Base-by-base conservation (phyloP, 2,329 filamentous ascomycete species). In the Penicillium sp. region DNA sequence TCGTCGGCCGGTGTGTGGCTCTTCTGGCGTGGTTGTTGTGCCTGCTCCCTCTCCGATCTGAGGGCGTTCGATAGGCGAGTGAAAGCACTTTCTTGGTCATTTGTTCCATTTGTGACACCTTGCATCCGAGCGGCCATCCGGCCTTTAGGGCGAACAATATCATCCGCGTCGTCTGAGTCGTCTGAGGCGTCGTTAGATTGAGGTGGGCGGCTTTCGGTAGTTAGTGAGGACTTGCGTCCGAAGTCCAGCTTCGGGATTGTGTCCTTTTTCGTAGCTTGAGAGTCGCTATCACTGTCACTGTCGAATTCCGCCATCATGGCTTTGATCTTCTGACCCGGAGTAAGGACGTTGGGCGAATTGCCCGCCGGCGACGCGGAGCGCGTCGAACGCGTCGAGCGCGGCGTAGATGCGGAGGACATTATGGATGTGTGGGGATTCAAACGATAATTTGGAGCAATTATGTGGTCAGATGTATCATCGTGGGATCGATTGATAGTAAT, bases 61-160 rank as follows among this genome's bases (percentile, higher is more conserved):
- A 72, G 33, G 3, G 52, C 55, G 40, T 65, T 69, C 42, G 67
- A 68, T 39, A 80, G 71, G 18, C 70, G 69, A 32, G 73, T 63
- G 51, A 74, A 75, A 7, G 77, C 76, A 29, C 68, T 71, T 32
- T 70, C 68, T 30, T 54, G 15, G 9, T 24, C 17, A 10, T 32
- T 24, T 2, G 15, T 8, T 10, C 67, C 61, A 30, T 65, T 61
- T 10, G 60, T 54, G 24, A 60, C 52, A 21, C 66, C 79, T 55
- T 82, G 79, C 80, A 91, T 84, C 45, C 84, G 79, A 13, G 86
- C 80, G 10, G 86, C 86, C 59, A 90, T 76, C 46, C 82, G 81
- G 20, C 87, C 86, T 48, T 81, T 80, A 0, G 87, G 87, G 37
- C 80, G 70, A 41, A 81, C 73, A 24, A 72, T 76, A 27, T 80